phyloP scores from a whole-genome alignment of 768 basidiomycete species.

The Suillus paluster region DNA sequence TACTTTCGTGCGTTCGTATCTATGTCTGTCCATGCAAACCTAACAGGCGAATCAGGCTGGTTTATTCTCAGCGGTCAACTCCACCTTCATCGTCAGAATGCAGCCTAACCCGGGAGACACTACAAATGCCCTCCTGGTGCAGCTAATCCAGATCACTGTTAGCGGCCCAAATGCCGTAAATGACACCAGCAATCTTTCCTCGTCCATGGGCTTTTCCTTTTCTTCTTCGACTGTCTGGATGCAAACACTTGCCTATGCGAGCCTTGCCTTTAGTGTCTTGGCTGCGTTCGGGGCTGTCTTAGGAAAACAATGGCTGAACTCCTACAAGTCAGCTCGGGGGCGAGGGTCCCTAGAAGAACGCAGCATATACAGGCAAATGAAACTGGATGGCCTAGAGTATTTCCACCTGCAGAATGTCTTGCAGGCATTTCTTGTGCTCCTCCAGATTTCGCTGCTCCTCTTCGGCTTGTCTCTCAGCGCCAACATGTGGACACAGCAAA shows the following conservation, averaged over 20 bases:
- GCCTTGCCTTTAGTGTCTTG: not conserved
- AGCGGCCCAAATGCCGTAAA: not conserved
- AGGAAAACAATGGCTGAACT: slow-evolving; percentile 15
- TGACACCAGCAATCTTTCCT: not conserved
- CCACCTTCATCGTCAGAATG: slow-evolving; percentile 13
- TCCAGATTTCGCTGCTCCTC: no score
- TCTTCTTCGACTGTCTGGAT: not conserved
- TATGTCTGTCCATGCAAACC: not conserved
- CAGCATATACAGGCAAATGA: slow-evolving; percentile 8
- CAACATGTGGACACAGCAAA: slow-evolving; percentile 3
- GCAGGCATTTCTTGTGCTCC: slow-evolving; percentile 9
- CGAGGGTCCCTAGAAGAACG: slow-evolving; percentile 8
- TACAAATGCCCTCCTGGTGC: not conserved
- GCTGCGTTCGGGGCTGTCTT: slow-evolving; percentile 16
- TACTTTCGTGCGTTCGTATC: not conserved
- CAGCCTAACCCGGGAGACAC: not conserved
- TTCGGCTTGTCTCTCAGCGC: slow-evolving; percentile 9
- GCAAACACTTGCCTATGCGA: slow-evolving; percentile 5
- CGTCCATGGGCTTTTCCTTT: not conserved
- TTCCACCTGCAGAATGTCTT: slow-evolving; percentile 16
- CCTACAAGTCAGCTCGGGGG: not conserved
- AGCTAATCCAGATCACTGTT: slow-evolving; percentile 1
- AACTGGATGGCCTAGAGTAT: slow-evolving; percentile 4
- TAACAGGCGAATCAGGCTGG: slow-evolving; percentile 11
- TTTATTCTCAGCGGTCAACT: slow-evolving; percentile 14